Base-by-base conservation (phyloP, 2,329 filamentous ascomycete species). In the Fusarium chaquense region DNA sequence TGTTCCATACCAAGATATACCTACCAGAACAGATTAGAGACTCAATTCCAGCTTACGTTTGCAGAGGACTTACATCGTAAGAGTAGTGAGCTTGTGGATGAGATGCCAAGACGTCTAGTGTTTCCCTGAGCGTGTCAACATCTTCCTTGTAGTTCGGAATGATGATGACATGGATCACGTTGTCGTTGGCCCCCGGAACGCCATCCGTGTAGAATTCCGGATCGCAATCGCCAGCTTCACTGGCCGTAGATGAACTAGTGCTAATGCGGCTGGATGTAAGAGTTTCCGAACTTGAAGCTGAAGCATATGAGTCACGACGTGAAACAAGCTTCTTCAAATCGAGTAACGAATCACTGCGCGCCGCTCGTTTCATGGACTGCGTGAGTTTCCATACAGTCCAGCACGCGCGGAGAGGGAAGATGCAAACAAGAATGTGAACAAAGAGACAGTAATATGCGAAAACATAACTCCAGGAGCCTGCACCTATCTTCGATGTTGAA, bases 91-190 rank as follows among this genome's bases (percentile, higher is more conserved):
- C 90, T 70, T 87, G 85, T 1, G 87, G 84, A 74, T 93, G 91
- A 32, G 86, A 90, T 7, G 89, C 89, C 63, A 93, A 79, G 24
- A 93, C 90, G 41, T 89, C 87, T 22, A 93, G 79, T 0, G 91
- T 93, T 75, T 91, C 89, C 67, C 87, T 84, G 47, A 93, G 81
- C 0, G 88, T 91, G 61, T 91, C 88, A 59, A 89, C 81, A 59
- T 92, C 90, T 77, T 93, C 91, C 78, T 91, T 91, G 81, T 93
- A 93, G 74, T 92, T 92, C 20, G 91, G 91, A 44, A 93, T 83
- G 67, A 93, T 83, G 65, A 93, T 91, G 16, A 87, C 89, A 75
- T 92, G 89, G 32, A 91, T 80, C 58, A 91, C 78, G 26, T 81
- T 80, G 41, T 71, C 71, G 10, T 84, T 80, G n/a, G 79, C 75